Conservation (phyloP, 2,329 filamentous ascomycete species). For the Colletotrichum godetiae region DNA sequence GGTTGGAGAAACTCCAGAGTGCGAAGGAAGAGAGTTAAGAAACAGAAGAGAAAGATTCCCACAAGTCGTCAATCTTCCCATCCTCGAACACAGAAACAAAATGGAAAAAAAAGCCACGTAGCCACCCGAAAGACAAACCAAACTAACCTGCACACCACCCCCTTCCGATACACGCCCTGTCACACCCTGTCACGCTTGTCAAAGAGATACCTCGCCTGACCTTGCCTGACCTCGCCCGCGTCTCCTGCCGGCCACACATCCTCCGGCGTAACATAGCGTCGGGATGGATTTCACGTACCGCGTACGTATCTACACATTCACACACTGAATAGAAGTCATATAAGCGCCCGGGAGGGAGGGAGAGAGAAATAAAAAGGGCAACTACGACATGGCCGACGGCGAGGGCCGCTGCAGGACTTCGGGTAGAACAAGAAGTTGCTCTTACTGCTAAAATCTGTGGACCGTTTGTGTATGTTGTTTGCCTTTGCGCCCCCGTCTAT, state of each 20-base stretch:
- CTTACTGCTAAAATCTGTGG: neutral
- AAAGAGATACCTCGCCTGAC: neutral
- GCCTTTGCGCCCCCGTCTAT: no score
- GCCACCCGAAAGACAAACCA: neutral
- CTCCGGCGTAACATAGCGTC: neutral
- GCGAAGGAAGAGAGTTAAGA: neutral
- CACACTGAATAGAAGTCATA: no score
- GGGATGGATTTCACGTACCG: no score
- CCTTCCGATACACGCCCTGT: no score
- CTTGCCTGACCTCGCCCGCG: no score
- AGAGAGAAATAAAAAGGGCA: no score
- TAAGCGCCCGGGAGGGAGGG: no score
- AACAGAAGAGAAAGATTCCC: neutral
- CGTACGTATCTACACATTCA: no score
- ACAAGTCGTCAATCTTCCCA: neutral
- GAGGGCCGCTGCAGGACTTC: neutral
- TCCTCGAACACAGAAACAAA: neutral
- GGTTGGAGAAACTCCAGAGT: no score
- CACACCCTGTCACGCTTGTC: neutral
- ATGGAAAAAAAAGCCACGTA: conserved; percentile 8
- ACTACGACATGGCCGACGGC: neutral
- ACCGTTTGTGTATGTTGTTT: no score
- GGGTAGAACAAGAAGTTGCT: neutral
- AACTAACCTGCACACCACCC: neutral
- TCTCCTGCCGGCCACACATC: neutral